Evolutionary conservation across 768 basidiomycete genomes (phyloP).

Genomic region (Collybiopsis luxurians): DNA sequence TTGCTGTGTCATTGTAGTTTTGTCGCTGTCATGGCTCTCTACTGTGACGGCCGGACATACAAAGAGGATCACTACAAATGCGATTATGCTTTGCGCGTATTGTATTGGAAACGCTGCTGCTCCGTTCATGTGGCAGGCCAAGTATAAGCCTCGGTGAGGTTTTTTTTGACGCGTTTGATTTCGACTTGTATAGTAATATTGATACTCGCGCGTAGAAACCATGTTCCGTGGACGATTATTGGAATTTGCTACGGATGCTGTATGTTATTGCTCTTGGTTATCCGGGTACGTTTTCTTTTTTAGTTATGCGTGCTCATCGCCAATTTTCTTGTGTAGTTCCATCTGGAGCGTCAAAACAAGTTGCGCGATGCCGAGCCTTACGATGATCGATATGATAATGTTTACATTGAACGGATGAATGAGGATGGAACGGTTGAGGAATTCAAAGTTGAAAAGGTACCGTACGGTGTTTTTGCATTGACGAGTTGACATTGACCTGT

Average conservation of each 20-base stretch:
- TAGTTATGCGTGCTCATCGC: too few relatives aligned
- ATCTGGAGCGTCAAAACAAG: constrained; percentile 58
- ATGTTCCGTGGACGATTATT: constrained; percentile 76
- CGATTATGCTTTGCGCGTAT: constrained; percentile 72
- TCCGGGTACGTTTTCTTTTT: background rate
- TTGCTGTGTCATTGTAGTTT: constrained; percentile 19
- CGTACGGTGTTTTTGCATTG: too few relatives aligned
- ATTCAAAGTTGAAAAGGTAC: constrained; percentile 66
- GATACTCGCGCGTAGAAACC: too few relatives aligned
- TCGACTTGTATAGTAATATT: too few relatives aligned
- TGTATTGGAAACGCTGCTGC: constrained; percentile 55
- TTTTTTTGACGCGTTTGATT: too few relatives aligned
- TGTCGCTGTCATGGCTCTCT: constrained; percentile 66
- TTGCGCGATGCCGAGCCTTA: constrained; percentile 55
- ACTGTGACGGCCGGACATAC: constrained; percentile 70
- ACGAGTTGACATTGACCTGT: too few relatives aligned
- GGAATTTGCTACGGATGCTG: constrained; percentile 58
- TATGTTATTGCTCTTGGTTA: constrained; percentile 32
- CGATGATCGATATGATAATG: constrained; percentile 55
- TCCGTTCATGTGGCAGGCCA: constrained; percentile 74
- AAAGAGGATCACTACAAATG: constrained; percentile 67
- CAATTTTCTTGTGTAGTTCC: constrained; percentile 8
- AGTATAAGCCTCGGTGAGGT: constrained; percentile 61
- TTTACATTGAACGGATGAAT: constrained; percentile 53
- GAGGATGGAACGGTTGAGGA: constrained; percentile 51